phyloP scores from a whole-genome alignment of 257 asterid species.

The Solanum bulbocastanum region DNA sequence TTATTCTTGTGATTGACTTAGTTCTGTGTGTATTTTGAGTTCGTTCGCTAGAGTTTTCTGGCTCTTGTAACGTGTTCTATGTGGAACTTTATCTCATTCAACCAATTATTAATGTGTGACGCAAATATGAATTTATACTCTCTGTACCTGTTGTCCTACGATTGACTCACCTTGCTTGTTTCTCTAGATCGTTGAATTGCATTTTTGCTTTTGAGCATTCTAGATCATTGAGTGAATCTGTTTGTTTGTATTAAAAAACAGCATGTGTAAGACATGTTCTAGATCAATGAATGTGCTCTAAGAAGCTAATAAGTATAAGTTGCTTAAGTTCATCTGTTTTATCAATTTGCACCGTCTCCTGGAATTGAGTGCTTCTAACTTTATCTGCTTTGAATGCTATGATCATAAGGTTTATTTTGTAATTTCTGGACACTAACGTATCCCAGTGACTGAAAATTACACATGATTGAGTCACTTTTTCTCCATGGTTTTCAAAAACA shows the following conservation, averaged over 20 bases:
- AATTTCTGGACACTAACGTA: not conserved
- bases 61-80: not conserved
- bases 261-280: not conserved
- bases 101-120: not conserved
- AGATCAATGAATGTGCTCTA: not conserved
- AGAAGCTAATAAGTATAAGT: not conserved
- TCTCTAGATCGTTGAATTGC: not conserved
- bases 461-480: not conserved
- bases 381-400: not conserved
- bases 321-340: not conserved
- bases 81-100: not conserved
- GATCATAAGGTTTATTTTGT: not conserved
- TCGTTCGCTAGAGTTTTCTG: not conserved
- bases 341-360: not conserved
- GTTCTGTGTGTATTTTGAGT: not conserved
- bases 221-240: not conserved
- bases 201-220: not conserved
- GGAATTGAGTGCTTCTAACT: not conserved
- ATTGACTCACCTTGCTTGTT: not conserved
- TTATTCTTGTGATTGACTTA: not conserved
- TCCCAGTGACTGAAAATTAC: not conserved
- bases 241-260: not conserved
- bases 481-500: conserved; percentile 19
- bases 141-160: not conserved
- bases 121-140: not conserved